Base-by-base conservation (phyloP, 2,329 filamentous ascomycete genomes). In the Colletotrichum sidae region DNA sequence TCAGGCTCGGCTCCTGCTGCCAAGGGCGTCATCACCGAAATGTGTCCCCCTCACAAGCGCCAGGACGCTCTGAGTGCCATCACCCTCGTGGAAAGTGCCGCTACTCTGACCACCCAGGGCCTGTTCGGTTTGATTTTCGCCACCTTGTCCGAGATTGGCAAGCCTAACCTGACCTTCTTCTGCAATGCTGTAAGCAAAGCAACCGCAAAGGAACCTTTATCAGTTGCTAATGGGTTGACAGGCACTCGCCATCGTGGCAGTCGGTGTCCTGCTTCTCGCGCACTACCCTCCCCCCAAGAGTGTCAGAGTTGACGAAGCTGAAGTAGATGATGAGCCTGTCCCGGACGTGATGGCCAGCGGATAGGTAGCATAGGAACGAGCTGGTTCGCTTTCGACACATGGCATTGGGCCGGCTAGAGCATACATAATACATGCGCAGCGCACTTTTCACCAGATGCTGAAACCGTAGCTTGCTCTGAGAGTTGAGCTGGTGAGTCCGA, bases 11-110 rank as follows among this genome's bases (percentile, higher is more conserved):
- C 89, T 0, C 85, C 89, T 0, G 88, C 90, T 0, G 88, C 89
- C 1, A 93, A 92, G 69, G 90, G 90, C 1, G 88, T 90, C n/a
- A 91, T 92, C 65, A 84, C 91, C 0, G 86, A 90, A 61, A 90
- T 92, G 88, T 89, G 89, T 49, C 79, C 88, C 0, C 80, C 86
- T 2, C 81, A 81, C 0, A 85, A 90, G 60, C 82, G 90, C 0
- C 83, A 86, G 0, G 90, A 93, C 71, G 90, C 90, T 0, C 78
- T 93, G 3, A 88, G 88, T 44, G 89, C 88, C 0, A 88, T 93
- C 11, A 91, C 88, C 0, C 78, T 92, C 0, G 86, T 92, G 0
- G 90, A 93, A 71, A 92, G 91, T 68, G 83, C 91, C 38, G 90
- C 89, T 0, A 80, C 85, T 33, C 76, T 93, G 2, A 79, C 84